These are phyloP conservation scores for Rhizophlyctis rosea DNA, from an alignment of 192 early-diverging fungal species.

Conservation along the genomic window DNA sequence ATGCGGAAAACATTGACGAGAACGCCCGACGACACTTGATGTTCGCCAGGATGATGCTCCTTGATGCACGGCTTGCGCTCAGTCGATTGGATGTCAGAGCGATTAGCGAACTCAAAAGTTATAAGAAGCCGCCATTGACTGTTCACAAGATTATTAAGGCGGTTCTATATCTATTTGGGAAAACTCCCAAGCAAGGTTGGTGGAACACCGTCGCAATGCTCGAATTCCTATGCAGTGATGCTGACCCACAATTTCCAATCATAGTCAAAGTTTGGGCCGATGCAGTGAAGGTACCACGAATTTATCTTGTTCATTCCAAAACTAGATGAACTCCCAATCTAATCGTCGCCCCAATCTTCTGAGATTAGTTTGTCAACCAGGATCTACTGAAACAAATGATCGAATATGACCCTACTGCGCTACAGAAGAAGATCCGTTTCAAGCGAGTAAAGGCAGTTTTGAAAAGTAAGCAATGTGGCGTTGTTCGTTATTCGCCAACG, in stretches of 20 bases:
- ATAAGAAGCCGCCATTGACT: slow-evolving; percentile 50
- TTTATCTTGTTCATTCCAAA: not conserved
- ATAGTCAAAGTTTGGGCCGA: slow-evolving; percentile 40
- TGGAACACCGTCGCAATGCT: no score
- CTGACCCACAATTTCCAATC: no score
- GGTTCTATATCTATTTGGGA: slow-evolving; percentile 55
- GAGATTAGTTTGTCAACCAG: slow-evolving; percentile 39
- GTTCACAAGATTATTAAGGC: slow-evolving; percentile 54
- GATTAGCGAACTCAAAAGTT: slow-evolving; percentile 51
- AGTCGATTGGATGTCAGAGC: slow-evolving; percentile 37
- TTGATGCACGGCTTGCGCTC: slow-evolving; percentile 34
- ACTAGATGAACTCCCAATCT: slow-evolving; percentile 1
- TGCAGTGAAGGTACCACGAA: slow-evolving; percentile 22
- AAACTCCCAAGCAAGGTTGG: slow-evolving; percentile 46
- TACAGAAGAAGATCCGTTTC: slow-evolving; percentile 52
- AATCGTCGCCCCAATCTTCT: not conserved
- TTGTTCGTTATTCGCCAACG: slow-evolving; percentile 2
- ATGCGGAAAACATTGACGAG: slow-evolving; percentile 49
- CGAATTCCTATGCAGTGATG: no score
- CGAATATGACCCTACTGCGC: slow-evolving; percentile 52
- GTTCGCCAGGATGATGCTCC: slow-evolving; percentile 53
- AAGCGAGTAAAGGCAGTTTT: slow-evolving; percentile 44
- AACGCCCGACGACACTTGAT: slow-evolving; percentile 38
- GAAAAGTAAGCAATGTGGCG: slow-evolving; percentile 35
- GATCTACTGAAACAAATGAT: slow-evolving; percentile 51